Base-by-base conservation (phyloP, 2,329 filamentous ascomycete species). In the Fusarium musae region DNA sequence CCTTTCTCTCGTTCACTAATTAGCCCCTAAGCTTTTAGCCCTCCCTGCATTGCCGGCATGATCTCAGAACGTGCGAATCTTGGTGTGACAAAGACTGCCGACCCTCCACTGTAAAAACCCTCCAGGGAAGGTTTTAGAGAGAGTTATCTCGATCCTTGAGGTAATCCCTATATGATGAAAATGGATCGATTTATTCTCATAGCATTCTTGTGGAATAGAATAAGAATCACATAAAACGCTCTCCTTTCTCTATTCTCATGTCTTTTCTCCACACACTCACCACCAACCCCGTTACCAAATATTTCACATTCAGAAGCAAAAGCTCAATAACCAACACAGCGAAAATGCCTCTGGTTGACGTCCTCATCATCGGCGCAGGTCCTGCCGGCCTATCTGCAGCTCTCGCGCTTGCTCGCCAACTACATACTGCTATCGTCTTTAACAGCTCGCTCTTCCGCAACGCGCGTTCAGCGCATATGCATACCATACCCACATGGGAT, bases 271-370 rank as follows among this genome's bases (percentile, higher is more conserved):
- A 21, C 9, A 15, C 26, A 15, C 44, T 47, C 3, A 8, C 19
- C 0, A 47, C 19, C 6, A 47, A 3, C 9, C 12, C 3, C 9
- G 4, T 47, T 21, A 0, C 3, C 9, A 47, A 47, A 0, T 19
- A 19, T 11, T 28, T 9, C 17, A 46, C 23, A 6, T 26, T 26
- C 26, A 26, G 26, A 26, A 26, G 26, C 26, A 26, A 26, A 26
- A 26, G 5, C 26, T 26, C 26, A 26, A 26, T 26, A 26, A 26
- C 26, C 26, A 26, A 26, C 26, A 26, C 26, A 26, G 26, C 26
- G 6, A 26, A 26, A 26, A 47, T 47, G 44, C 44, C 44, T 16
- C 26, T 21, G 3, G 44, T 47, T 21, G 44, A 47, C 26, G 44
- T 28, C 13, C 44, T 47, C 12, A 47, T 47, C 9, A 30, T 47